Conservation (phyloP, 2,329 filamentous ascomycete genomes). For the Cercospora zeina region DNA sequence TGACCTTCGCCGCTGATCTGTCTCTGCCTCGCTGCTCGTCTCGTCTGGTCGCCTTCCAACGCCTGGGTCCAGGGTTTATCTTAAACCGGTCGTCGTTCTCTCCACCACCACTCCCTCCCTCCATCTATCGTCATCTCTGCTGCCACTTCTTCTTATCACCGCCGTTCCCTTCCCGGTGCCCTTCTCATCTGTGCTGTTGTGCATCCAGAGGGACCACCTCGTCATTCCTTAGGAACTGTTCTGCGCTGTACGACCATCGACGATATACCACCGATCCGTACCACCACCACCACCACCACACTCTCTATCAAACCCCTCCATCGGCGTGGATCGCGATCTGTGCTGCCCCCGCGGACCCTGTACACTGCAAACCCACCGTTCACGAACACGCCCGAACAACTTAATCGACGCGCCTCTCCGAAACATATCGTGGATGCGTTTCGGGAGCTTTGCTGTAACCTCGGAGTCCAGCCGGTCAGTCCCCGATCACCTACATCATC, state of each 20-base stretch:
- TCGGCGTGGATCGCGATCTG: conserved; percentile 20
- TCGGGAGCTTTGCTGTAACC: conserved; percentile 22
- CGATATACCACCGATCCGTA: conserved; percentile 22
- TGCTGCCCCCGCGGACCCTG: conserved; percentile 25
- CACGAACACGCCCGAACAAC: conserved; percentile 22
- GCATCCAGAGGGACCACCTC: conserved; percentile 21
- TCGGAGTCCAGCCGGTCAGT: conserved; percentile 26
- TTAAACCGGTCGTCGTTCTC: conserved; percentile 32
- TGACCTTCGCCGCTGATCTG: conserved; percentile 34
- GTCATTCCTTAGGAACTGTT: conserved; percentile 33
- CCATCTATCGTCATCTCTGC: conserved; percentile 32
- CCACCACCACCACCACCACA: conserved; percentile 23
- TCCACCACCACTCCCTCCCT: conserved; percentile 27
- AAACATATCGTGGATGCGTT: conserved; percentile 25
- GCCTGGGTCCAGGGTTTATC: conserved; percentile 37
- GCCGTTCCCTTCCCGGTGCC: conserved; percentile 30
- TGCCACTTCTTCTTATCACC: conserved; percentile 25
- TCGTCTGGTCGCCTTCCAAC: conserved; percentile 25
- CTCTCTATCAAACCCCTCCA: conserved; percentile 5
- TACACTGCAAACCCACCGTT: conserved; percentile 26
- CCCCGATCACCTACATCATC: conserved; percentile 12
- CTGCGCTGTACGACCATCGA: conserved; percentile 31
- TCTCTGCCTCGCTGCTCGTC: conserved; percentile 33
- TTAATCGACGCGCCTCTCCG: conserved; percentile 24
- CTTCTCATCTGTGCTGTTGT: conserved; percentile 28